Base-by-base conservation (phyloP, 441 rosid species). In the Erysimum pusillum region DNA sequence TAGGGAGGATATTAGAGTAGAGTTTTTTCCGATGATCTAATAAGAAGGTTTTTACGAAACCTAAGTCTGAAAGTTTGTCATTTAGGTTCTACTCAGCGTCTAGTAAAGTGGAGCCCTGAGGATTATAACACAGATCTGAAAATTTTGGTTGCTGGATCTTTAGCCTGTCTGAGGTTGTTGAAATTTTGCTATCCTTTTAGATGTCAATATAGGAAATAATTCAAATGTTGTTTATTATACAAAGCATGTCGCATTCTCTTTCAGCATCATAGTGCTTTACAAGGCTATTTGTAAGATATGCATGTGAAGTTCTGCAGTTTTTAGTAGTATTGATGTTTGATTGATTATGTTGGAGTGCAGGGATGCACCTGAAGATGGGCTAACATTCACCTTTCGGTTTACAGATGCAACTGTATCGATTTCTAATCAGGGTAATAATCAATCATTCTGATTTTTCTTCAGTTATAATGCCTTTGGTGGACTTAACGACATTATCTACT, bases 361-460 rank as follows among this genome's bases (percentile, higher is more conserved):
- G 90, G 90, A 86, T 86, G 94, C 85, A 25, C 85, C 98, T 65
- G 99, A 90, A 81, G 98, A 90, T 78, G 93, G 97, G 56, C 93
- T 90, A 79, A 77, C 94, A 61, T 96, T 96, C 85, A 90, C 94
- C 72, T 96, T 96, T 83, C 96, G 98, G 70, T 96, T 96, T 87
- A 92, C 97, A 9, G 99, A 96, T 85, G 85, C 92, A 77, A 80
- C 92, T 44, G 63, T 80, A 76, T 90, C 98, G 38, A 80, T 86
- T 73, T 90, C 97, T 75, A 93, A 90, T 84, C 97, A 93, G 80
- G 99, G 99, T 96, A 90, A 63, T 83, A 65, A 66, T 76, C 69
- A 59, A 7, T 31, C 44, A 60, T 73, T 59, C 57, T 69, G 45
- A 34, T 61, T 35, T 61, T 65, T 64, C 72, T 62, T 77, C 72